Evolutionary conservation across 768 basidiomycete species (phyloP).

Genomic region (Candolleomyces eurysporus): DNA sequence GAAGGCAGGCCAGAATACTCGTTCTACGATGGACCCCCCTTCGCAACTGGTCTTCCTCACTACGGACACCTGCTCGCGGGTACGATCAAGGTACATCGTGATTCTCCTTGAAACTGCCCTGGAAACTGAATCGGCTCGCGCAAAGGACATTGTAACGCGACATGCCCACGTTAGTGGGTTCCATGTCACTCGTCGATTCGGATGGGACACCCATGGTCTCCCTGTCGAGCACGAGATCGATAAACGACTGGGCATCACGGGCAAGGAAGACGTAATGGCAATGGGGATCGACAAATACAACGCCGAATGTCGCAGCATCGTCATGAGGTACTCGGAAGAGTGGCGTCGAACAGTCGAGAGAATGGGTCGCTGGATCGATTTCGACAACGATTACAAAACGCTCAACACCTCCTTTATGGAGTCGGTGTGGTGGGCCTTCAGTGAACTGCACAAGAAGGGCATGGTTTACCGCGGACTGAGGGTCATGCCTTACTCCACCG

Average conservation of each 20-base stretch:
- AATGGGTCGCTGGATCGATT: slow-evolving; percentile 99
- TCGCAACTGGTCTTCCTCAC: slow-evolving; percentile 95
- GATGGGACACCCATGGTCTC: slow-evolving; percentile 98
- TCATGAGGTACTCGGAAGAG: slow-evolving; percentile 94
- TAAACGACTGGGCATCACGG: slow-evolving; percentile 89
- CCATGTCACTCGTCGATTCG: slow-evolving; percentile 92
- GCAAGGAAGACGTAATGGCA: slow-evolving; percentile 88
- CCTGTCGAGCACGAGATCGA: slow-evolving; percentile 99
- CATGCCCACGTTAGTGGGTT: slow-evolving; percentile 92
- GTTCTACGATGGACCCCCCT: slow-evolving; percentile 97
- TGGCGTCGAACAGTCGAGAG: slow-evolving; percentile 96
- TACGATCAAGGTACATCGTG: slow-evolving; percentile 75
- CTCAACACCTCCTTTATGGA: slow-evolving; percentile 95
- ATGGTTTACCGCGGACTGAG: slow-evolving; percentile 90
- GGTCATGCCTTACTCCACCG: slow-evolving; percentile 99
- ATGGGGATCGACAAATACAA: slow-evolving; percentile 99
- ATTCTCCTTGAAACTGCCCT: not conserved
- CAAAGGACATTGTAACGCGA: slow-evolving; percentile 93
- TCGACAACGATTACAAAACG: slow-evolving; percentile 99
- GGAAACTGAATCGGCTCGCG: not conserved
- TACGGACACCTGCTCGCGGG: slow-evolving; percentile 94
- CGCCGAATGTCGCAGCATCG: slow-evolving; percentile 92
- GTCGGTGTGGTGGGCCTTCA: slow-evolving; percentile 98
- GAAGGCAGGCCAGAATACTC: slow-evolving; percentile 88
- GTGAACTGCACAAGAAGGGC: slow-evolving; percentile 87